Evolutionary conservation across 2,329 filamentous ascomycete species (phyloP).

Genomic region (Ophiostoma australiae): DNA sequence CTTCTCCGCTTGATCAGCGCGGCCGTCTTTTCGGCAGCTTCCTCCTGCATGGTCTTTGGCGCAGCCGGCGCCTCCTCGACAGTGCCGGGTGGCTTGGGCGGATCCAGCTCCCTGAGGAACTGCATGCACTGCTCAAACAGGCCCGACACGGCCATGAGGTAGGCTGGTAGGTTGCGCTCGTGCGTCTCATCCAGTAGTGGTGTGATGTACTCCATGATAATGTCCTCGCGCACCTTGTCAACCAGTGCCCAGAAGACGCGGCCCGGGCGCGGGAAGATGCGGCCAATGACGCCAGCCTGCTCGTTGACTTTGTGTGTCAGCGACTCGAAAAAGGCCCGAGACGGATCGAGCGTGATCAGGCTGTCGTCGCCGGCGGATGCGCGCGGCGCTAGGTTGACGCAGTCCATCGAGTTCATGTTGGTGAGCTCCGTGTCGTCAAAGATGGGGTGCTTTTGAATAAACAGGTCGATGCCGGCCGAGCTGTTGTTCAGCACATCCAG

Average conservation of each 20-base stretch:
- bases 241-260: constrained; percentile 73
- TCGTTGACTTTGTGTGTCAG: constrained; percentile 74
- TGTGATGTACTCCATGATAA: constrained; percentile 81
- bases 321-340: constrained; percentile 71
- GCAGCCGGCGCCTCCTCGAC: constrained; percentile 5
- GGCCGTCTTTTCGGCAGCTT: constrained; percentile 14
- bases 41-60: constrained; percentile 2
- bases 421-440: constrained; percentile 68
- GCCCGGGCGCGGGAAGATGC: constrained; percentile 69
- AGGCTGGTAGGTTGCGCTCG: constrained; percentile 65
- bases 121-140: constrained; percentile 81
- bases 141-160: constrained; percentile 79
- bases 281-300: constrained; percentile 70
- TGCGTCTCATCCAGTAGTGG: constrained; percentile 84
- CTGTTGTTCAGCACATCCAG: constrained; percentile 78
- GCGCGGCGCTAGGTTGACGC: constrained; percentile 45
- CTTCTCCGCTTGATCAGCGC: constrained; percentile 15
- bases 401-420: constrained; percentile 68
- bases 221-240: constrained; percentile 75
- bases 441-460: constrained; percentile 82
- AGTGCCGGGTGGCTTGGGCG: constrained; percentile 51
- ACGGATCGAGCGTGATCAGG: constrained; percentile 72
- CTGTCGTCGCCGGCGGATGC: constrained; percentile 39
- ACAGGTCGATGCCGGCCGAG: constrained; percentile 71
- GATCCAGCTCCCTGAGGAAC: constrained; percentile 66